Evolutionary conservation across 208 protist species (phyloP), one percentile per base, ranked within the genome.

Genomic region (Porcisia hertigi): DNA sequence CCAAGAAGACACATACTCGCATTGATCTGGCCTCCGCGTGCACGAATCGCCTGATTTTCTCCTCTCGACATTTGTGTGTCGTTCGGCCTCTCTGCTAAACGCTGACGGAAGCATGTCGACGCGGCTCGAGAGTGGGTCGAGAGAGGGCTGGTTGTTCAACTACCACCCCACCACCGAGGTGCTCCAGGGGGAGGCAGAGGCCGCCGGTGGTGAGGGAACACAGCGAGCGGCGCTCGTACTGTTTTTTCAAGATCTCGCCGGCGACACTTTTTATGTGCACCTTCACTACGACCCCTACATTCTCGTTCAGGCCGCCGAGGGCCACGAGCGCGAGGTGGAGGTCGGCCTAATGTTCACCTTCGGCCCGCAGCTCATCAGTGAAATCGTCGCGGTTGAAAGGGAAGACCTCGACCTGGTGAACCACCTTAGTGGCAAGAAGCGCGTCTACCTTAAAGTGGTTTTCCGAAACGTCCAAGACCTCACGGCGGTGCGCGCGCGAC

Each of bases 381-480:
- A 88, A 25, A 92, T 99, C 34, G 83, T 92, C 11, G 53, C 77
- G 0, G 72, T 98, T 0, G 92, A 98, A 30, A 98, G 98, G 73
- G 98, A 99, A 64, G 98, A 99, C 75, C 81, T 99, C 0, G 97
- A 98, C 73, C 77, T 99, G 39, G 77, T 91, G 14, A 99, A 99
- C 77, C 99, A 99, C 84, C 85, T 99, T 23, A 94, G 97, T 54
- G 98, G 98, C 0, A 76, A 98, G 6, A 94, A 92, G 74, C 90
- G 91, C 18, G 69, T 87, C 20, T 99, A 96, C 77, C 59, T 99
- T 6, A 99, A 99, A 80, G 82, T 99, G 14, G 74, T 70, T 2
- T 99, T 99, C 83, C 65, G 75, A 45, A 99, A 98, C 75, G 93
- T 99, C 65, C 81, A 94, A 30, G 92, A 99, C 63, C 87, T 99